phyloP scores from a whole-genome alignment of 306 rosid genomes.

The Malus sylvestris region DNA sequence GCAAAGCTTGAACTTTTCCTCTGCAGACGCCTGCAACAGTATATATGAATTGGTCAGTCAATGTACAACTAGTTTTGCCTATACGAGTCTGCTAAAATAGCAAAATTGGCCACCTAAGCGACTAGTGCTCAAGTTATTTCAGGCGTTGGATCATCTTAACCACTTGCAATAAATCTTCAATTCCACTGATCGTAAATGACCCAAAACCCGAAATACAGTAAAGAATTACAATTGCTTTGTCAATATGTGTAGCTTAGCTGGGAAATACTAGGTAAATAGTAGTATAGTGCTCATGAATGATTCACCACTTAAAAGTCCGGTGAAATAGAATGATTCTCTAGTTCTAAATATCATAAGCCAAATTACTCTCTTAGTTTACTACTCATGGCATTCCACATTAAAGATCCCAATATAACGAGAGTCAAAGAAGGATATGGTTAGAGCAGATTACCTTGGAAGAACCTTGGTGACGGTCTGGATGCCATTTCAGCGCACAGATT shows the following conservation, averaged over 20 bases:
- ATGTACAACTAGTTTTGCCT: neutral
- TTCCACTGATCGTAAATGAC: neutral
- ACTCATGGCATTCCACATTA: neutral
- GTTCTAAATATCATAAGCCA: neutral
- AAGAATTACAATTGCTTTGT: neutral
- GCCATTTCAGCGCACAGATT: slow-evolving; percentile 79
- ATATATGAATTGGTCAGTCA: neutral
- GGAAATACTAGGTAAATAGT: neutral
- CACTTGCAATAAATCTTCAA: neutral
- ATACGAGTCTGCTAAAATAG: neutral
- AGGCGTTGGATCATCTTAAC: neutral
- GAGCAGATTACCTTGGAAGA: slow-evolving; percentile 56
- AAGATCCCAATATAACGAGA: neutral
- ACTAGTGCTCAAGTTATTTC: neutral
- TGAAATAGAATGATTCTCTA: neutral
- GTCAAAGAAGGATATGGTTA: neutral
- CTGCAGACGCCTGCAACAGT: slow-evolving; percentile 48
- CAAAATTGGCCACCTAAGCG: neutral
- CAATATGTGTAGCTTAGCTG: neutral
- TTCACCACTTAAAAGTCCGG: neutral
- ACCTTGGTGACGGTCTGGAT: slow-evolving; percentile 92
- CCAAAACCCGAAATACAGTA: neutral
- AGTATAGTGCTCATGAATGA: neutral
- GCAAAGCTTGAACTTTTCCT: slow-evolving; percentile 83
- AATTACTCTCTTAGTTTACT: neutral